A percentile compares a stretch with the other conserved stretches of the same genome.
These are phyloP conservation scores for Ceratocystis papillata DNA, from an alignment of 2,329 filamentous ascomycete genomes.

Conservation along the genomic window DNA sequence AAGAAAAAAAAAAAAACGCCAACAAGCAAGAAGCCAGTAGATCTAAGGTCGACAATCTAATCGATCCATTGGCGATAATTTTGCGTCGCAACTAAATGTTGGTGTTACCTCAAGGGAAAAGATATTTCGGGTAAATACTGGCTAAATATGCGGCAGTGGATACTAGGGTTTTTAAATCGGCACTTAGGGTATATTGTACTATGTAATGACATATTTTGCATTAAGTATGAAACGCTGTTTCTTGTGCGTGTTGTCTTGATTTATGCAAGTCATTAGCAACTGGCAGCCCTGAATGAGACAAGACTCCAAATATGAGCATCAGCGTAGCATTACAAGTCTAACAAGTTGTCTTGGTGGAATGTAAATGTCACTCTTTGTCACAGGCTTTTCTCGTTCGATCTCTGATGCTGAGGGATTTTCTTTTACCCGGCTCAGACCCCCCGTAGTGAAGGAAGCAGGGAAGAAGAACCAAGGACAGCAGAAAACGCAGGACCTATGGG, in stretches of 20 bases:
- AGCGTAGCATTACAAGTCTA: not conserved
- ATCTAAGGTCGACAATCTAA: conserved; percentile 4
- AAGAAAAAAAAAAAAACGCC: not conserved
- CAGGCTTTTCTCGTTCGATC: not conserved
- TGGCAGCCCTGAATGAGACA: not conserved
- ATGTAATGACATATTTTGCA: not conserved
- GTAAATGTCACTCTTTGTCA: not conserved
- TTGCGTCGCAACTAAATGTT: not conserved
- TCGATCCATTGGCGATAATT: not conserved
- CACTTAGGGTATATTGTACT: not conserved
- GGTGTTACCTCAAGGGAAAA: conserved; percentile 4
- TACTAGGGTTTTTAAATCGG: not conserved
- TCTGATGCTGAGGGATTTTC: not conserved
- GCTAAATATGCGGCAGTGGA: not conserved
- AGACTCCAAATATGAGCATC: not conserved
- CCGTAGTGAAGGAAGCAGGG: not conserved
- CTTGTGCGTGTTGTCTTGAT: not conserved
- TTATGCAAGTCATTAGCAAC: not conserved
- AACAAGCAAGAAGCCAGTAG: not conserved
- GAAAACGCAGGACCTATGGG: not conserved
- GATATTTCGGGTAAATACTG: not conserved
- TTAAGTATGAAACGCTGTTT: not conserved
- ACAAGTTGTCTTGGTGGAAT: too few species aligned
- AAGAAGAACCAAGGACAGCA: not conserved
- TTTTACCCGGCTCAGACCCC: not conserved